Percentiles rank a stretch among this genome's conserved stretches.
Conservation (phyloP, 768 basidiomycete species). For the Gyrodon lividus region DNA sequence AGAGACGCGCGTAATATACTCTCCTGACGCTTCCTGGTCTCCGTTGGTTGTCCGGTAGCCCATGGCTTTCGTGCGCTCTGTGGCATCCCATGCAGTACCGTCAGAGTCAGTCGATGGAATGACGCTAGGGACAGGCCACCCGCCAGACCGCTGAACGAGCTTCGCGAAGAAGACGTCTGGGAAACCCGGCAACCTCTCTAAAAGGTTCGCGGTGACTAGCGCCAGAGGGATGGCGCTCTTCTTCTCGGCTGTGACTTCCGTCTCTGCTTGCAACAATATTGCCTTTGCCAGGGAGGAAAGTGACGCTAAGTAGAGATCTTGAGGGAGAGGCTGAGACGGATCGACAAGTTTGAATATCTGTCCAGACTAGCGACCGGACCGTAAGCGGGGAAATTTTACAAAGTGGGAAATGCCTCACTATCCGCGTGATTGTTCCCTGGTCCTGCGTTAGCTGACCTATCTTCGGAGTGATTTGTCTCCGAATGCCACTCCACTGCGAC, state of each 20-base stretch:
- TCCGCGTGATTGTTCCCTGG: conserved; percentile 52
- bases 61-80: conserved; percentile 46
- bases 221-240: conserved; percentile 83
- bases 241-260: conserved; percentile 87
- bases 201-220: conserved; percentile 62
- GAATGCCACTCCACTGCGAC: conserved; percentile 60
- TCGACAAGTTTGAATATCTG: conserved; percentile 44
- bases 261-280: conserved; percentile 89
- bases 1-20: conserved; percentile 65
- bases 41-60: conserved; percentile 50
- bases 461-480: conserved; percentile 81
- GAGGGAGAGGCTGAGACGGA: conserved; percentile 28
- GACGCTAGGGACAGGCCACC: conserved; percentile 76
- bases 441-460: conserved; percentile 87
- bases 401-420: conserved; percentile 46
- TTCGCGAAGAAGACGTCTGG: conserved; percentile 78
- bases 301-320: conserved; percentile 65
- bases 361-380: conserved; percentile 30
- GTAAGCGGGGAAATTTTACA: conserved; percentile 10
- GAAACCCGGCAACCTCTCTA: conserved; percentile 58
- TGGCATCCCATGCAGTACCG: conserved; percentile 44
- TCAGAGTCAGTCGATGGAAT: conserved; percentile 55
- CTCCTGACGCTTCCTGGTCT: conserved; percentile 54
- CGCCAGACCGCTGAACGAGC: conserved; percentile 83
- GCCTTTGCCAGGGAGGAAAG: conserved; percentile 88